These are phyloP conservation scores for Pluteus cervinus DNA, from an alignment of 768 basidiomycete genomes.

Conservation along the genomic window DNA sequence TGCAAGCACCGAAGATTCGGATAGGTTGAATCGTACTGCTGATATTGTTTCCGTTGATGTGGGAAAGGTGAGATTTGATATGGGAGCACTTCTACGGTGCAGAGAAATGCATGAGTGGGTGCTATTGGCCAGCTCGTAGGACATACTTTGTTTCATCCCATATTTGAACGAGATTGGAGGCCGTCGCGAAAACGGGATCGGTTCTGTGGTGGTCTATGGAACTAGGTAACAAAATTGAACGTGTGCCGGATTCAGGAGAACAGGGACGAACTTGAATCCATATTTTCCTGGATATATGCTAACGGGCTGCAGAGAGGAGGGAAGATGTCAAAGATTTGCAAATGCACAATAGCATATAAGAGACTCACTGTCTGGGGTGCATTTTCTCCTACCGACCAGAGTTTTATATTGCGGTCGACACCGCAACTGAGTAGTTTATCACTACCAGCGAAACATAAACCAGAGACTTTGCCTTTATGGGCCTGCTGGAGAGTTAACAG, in stretches of 20 bases:
- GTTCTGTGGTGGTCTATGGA: slow-evolving; percentile 92
- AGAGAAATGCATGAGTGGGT: slow-evolving; percentile 5
- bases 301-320: slow-evolving; percentile 44
- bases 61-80: slow-evolving; percentile 84
- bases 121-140: neutral
- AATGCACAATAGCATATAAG: slow-evolving; percentile 1
- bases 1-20: slow-evolving; percentile 92
- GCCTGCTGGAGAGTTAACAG: slow-evolving; percentile 57
- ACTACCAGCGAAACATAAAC: slow-evolving; percentile 65
- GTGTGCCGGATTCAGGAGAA: slow-evolving; percentile 4
- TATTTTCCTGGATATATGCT: slow-evolving; percentile 80
- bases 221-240: slow-evolving; percentile 36
- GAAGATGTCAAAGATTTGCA: slow-evolving; percentile 1
- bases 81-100: slow-evolving; percentile 61
- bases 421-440: slow-evolving; percentile 72
- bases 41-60: slow-evolving; percentile 86
- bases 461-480: slow-evolving; percentile 83
- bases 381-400: slow-evolving; percentile 55
- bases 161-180: slow-evolving; percentile 88
- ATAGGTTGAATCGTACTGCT: slow-evolving; percentile 86
- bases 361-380: slow-evolving; percentile 28
- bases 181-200: slow-evolving; percentile 89
- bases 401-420: slow-evolving; percentile 74
- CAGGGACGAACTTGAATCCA: slow-evolving; percentile 74
- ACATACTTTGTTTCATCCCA: slow-evolving; percentile 97